Evolutionary conservation across 1,284 basidiomycete species (phyloP).

Genomic region (Ustilago trichophora): DNA sequence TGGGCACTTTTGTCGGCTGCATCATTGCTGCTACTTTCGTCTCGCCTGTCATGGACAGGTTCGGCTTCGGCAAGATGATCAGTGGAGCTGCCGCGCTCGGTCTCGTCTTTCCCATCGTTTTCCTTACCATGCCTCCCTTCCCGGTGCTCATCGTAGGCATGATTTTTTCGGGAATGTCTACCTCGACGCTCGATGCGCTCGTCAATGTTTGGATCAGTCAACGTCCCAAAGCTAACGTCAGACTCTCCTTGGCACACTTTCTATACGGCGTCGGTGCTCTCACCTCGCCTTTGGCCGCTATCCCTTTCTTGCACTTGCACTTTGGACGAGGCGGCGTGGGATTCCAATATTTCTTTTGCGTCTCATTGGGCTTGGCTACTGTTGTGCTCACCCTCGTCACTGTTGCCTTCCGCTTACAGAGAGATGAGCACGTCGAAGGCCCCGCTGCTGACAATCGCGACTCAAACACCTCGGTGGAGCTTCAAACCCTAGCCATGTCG

Average conservation of each 20-base stretch:
- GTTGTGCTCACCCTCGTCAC: slow-evolving; percentile 25
- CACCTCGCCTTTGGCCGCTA: slow-evolving; percentile 46
- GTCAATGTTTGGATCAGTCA: slow-evolving; percentile 44
- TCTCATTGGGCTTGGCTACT: slow-evolving; percentile 30
- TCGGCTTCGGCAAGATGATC: slow-evolving; percentile 43
- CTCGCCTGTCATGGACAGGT: slow-evolving; percentile 31
- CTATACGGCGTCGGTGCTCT: slow-evolving; percentile 53
- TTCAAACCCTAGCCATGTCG: slow-evolving; percentile 1
- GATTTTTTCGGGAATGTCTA: slow-evolving; percentile 31
- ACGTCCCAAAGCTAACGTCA: slow-evolving; percentile 35
- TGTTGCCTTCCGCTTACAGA: slow-evolving; percentile 30
- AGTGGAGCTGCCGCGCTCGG: slow-evolving; percentile 21
- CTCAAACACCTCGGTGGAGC: slow-evolving; percentile 4
- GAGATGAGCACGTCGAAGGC: slow-evolving; percentile 33
- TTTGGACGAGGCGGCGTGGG: slow-evolving; percentile 14
- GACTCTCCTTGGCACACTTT: slow-evolving; percentile 43
- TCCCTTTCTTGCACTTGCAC: slow-evolving; percentile 36
- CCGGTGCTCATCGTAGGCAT: slow-evolving; percentile 40
- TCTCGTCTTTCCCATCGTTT: slow-evolving; percentile 25
- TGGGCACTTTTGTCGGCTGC: slow-evolving; percentile 47
- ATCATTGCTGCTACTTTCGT: slow-evolving; percentile 33
- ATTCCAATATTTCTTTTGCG: slow-evolving; percentile 47
- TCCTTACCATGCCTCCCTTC: slow-evolving; percentile 48
- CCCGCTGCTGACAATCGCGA: neutral
- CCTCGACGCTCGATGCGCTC: slow-evolving; percentile 28